These are phyloP conservation scores for Chaetomiaceae sp. DNA, from an alignment of 2,329 filamentous ascomycete genomes.

Conservation along the genomic window DNA sequence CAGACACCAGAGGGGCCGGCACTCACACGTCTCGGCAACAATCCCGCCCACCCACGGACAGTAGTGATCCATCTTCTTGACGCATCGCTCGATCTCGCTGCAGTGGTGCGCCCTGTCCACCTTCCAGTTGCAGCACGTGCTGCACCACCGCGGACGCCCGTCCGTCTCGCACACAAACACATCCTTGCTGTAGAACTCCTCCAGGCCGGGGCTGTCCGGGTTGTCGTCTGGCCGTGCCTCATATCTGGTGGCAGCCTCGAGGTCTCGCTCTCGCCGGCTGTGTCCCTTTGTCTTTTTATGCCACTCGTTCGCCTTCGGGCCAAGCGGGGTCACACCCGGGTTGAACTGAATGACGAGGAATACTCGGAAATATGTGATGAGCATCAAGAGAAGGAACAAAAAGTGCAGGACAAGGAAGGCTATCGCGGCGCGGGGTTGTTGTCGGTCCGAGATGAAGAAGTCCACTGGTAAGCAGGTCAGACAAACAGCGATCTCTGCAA, in stretches of 20 bases:
- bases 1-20: neutral
- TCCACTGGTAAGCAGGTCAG: slow-evolving; percentile 49
- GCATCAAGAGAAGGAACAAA: slow-evolving; percentile 63
- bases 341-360: slow-evolving; percentile 63
- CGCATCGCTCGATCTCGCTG: slow-evolving; percentile 73
- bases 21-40: slow-evolving; percentile 70
- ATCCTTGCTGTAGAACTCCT: slow-evolving; percentile 75
- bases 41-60: slow-evolving; percentile 97
- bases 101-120: slow-evolving; percentile 85
- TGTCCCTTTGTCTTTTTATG: slow-evolving; percentile 11
- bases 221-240: slow-evolving; percentile 38
- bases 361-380: slow-evolving; percentile 66
- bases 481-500: neutral
- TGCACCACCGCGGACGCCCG: slow-evolving; percentile 84
- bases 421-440: slow-evolving; percentile 55
- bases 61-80: slow-evolving; percentile 89
- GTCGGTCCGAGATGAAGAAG: slow-evolving; percentile 56
- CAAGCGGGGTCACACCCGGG: slow-evolving; percentile 69
- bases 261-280: slow-evolving; percentile 20
- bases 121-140: slow-evolving; percentile 80
- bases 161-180: slow-evolving; percentile 79
- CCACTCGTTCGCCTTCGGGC: slow-evolving; percentile 34
- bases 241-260: slow-evolving; percentile 23
- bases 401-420: slow-evolving; percentile 70
- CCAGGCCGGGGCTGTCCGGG: slow-evolving; percentile 63